A percentile compares a stretch with the other conserved stretches of the same genome.
Conservation (phyloP, 2,329 filamentous ascomycete genomes). For the Fusarium pininemorale region DNA sequence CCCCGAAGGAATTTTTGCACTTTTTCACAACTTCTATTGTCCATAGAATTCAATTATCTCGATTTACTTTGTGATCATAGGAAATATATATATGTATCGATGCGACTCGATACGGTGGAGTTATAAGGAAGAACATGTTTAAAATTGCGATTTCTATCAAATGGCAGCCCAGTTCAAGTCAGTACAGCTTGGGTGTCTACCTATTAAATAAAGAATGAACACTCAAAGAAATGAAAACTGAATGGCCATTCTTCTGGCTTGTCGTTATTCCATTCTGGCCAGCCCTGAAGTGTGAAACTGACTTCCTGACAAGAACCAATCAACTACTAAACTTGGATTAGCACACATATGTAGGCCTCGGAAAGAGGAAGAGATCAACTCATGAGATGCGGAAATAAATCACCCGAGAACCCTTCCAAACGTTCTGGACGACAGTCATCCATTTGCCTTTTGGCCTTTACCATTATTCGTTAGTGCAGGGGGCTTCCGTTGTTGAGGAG, state of each 20-base stretch:
- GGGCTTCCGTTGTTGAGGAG: background rate
- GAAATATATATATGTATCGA: background rate
- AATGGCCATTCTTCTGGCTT: background rate
- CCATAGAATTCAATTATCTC: background rate
- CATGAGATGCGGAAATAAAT: background rate
- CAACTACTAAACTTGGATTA: background rate
- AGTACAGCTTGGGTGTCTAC: background rate
- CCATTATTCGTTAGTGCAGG: slow-evolving; percentile 1
- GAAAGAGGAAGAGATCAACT: background rate
- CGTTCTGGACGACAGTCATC: background rate
- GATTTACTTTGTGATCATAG: background rate
- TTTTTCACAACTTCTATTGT: background rate
- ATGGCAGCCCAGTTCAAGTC: background rate
- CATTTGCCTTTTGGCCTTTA: background rate
- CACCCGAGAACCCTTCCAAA: background rate
- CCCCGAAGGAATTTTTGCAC: background rate
- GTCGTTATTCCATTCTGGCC: background rate
- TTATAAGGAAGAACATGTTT: background rate
- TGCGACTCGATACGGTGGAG: background rate
- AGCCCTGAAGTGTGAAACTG: background rate
- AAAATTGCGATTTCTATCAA: background rate
- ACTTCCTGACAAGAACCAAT: background rate
- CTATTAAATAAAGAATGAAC: too few species aligned
- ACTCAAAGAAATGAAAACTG: background rate
- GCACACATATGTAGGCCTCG: background rate